Evolutionary conservation across 495 filamentous ascomycete genomes (phyloP).

Genomic region (Penicillium malachiteum): DNA sequence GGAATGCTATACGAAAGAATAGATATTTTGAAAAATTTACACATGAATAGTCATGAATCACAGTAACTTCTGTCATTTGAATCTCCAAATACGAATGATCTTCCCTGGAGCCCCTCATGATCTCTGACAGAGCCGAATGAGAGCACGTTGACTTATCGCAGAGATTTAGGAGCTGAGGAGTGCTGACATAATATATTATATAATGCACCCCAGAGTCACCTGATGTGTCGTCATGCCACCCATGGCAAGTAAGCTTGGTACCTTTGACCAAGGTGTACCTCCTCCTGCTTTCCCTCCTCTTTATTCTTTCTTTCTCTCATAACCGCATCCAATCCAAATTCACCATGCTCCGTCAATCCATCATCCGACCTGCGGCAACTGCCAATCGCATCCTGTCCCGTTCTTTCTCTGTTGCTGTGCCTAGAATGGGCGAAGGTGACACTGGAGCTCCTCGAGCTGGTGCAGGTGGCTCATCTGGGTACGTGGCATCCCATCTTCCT

Average conservation of each 20-base stretch:
- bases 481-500: conserved; percentile 14
- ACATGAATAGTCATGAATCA: too few relatives aligned
- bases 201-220: conserved; percentile 12
- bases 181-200: conserved; percentile 18
- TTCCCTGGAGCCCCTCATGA: conserved; percentile 16
- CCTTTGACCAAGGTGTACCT: neutral
- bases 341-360: conserved; percentile 66
- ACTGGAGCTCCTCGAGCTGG: conserved; percentile 59
- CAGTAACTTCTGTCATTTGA: neutral
- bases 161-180: conserved; percentile 17
- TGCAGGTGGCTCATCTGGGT: conserved; percentile 34
- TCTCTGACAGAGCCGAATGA: conserved; percentile 27
- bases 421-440: conserved; percentile 66
- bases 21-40: neutral
- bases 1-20: neutral
- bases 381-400: conserved; percentile 52
- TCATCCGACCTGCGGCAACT: conserved; percentile 57
- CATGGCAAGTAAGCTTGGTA: neutral
- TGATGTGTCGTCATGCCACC: conserved; percentile 27
- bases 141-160: conserved; percentile 30
- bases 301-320: conserved; percentile 2
- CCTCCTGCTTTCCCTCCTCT: conserved; percentile 25
- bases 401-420: conserved; percentile 61
- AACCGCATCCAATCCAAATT: conserved; percentile 9
- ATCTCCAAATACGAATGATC: neutral